Evolutionary conservation across 345 rosid genomes (phyloP).

Genomic region (Populus nigra): DNA sequence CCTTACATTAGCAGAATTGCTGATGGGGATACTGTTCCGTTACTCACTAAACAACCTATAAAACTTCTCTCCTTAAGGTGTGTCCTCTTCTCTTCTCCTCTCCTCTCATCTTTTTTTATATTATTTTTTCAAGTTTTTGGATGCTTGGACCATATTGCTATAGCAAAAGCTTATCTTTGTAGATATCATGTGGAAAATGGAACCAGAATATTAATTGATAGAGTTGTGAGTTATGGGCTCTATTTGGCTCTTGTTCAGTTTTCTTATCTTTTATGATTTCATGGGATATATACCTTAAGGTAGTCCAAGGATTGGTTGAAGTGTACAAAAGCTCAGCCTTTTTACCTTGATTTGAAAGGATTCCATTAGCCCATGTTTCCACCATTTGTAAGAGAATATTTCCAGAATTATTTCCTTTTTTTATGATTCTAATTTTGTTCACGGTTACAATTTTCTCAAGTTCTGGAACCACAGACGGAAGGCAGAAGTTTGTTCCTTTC

Average conservation of each 20-base stretch:
- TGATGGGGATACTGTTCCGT: conserved; percentile 69
- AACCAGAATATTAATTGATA: background rate
- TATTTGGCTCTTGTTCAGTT: background rate
- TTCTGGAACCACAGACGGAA: conserved; percentile 94
- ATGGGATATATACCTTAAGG: background rate
- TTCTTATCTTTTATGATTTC: background rate
- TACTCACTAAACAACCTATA: conserved; percentile 73
- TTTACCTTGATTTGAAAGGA: background rate
- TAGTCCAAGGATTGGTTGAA: background rate
- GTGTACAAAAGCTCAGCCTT: background rate
- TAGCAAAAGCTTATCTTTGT: background rate
- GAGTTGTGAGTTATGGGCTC: background rate
- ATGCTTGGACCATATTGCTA: background rate
- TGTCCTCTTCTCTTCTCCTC: background rate
- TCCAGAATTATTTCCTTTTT: background rate
- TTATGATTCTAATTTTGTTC: conserved; percentile 7
- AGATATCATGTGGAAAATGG: background rate
- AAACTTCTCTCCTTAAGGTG: conserved; percentile 76
- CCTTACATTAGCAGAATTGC: conserved; percentile 79
- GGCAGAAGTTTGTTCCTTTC: conserved; percentile 83
- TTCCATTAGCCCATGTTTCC: background rate
- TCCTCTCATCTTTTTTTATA: background rate
- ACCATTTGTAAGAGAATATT: background rate
- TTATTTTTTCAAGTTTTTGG: background rate
- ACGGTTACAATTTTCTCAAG: conserved; percentile 26